Evolutionary conservation across 2,329 filamentous ascomycete genomes (phyloP).

Genomic region (Trichoderma sp.): DNA sequence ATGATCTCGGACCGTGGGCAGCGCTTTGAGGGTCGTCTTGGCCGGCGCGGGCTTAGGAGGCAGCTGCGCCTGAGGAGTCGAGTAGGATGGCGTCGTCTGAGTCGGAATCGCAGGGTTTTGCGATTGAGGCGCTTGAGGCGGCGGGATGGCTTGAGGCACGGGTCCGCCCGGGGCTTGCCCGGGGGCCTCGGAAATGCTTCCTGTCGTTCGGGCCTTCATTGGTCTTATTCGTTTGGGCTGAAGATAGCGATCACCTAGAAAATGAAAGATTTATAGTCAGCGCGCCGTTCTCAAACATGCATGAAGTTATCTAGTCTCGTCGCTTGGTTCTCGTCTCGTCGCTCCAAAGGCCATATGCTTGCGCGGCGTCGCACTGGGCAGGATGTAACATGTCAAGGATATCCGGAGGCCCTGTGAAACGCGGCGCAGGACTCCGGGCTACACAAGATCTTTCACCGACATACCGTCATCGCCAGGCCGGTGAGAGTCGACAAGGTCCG

Average conservation of each 20-base stretch:
- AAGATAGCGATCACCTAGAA: conserved; percentile 48
- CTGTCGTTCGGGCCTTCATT: conserved; percentile 52
- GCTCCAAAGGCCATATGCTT: conserved; percentile 6
- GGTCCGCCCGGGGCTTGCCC: conserved; percentile 50
- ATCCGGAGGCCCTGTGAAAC: conserved; percentile 28
- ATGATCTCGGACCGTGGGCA: conserved; percentile 94
- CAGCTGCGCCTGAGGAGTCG: conserved; percentile 42
- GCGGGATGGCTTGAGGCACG: conserved; percentile 39
- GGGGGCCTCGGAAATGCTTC: conserved; percentile 56
- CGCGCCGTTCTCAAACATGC: background rate
- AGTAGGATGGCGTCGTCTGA: conserved; percentile 42
- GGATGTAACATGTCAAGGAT: conserved; percentile 31
- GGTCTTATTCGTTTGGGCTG: conserved; percentile 58
- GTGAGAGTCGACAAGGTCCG: conserved; percentile 57
- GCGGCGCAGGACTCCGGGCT: conserved; percentile 37
- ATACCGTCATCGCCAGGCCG: conserved; percentile 69
- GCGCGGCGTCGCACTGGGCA: conserved; percentile 34
- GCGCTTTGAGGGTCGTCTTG: conserved; percentile 84
- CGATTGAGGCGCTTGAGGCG: conserved; percentile 56
- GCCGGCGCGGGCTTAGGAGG: conserved; percentile 78
- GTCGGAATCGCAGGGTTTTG: conserved; percentile 46
- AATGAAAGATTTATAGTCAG: conserved; percentile 31
- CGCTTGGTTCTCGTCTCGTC: background rate
- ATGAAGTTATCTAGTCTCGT: background rate
- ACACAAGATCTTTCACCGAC: conserved; percentile 44